Conservation (phyloP, 768 basidiomycete species). For the Lyophyllum atratum region DNA sequence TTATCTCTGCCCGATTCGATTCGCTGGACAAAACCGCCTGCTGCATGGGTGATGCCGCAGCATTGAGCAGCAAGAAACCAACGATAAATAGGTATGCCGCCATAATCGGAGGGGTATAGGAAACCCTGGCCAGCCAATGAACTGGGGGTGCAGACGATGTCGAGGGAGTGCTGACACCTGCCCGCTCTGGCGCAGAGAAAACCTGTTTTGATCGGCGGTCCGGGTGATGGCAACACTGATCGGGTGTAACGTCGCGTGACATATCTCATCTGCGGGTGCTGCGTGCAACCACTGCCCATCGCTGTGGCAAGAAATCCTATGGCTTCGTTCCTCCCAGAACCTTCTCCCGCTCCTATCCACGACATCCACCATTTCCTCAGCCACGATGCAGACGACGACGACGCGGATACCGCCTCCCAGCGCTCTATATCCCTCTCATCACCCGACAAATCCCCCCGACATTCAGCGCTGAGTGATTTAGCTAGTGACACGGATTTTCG, state of each 20-base stretch:
- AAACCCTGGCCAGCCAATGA: background rate
- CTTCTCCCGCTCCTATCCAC: constrained; percentile 30
- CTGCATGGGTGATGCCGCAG: constrained; percentile 10
- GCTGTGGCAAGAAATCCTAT: constrained; percentile 13
- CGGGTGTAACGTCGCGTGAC: constrained; percentile 3
- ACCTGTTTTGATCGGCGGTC: constrained; percentile 4
- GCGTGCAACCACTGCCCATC: background rate
- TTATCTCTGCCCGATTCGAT: background rate
- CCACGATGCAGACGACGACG: constrained; percentile 44
- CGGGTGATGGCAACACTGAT: constrained; percentile 7
- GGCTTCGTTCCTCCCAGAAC: constrained; percentile 30
- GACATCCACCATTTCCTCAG: constrained; percentile 30
- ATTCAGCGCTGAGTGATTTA: constrained; percentile 28
- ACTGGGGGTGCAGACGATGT: background rate
- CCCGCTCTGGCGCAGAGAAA: constrained; percentile 13
- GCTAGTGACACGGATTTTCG: constrained; percentile 15
- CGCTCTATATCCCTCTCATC: constrained; percentile 77
- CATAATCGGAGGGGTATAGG: background rate
- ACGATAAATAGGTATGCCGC: background rate
- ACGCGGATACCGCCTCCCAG: constrained; percentile 79
- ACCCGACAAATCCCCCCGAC: constrained; percentile 54
- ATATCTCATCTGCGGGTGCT: background rate
- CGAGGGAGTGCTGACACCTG: constrained; percentile 4
- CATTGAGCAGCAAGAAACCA: background rate
- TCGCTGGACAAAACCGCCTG: constrained; percentile 9